Evolutionary conservation across 305 asterid species (phyloP), one percentile per base, ranked within the genome.

Genomic region (Withania somnifera): DNA sequence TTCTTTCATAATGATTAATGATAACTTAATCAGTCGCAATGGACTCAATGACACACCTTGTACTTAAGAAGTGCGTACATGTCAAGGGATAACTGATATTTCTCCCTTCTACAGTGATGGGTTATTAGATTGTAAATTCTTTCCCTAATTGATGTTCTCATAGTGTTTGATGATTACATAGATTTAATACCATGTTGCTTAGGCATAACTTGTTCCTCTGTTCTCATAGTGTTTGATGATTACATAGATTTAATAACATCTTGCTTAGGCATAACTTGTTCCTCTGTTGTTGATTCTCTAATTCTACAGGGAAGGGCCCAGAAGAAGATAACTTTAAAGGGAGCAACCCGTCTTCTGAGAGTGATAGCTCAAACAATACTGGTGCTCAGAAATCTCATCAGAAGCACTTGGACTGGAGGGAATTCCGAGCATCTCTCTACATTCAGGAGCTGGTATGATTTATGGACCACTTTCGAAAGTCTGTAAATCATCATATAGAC

Each of bases 361-460:
- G 82, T 75, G 87, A 91, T 78, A 86, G 85, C 85, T 85, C 92
- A 38, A 88, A 89, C 32, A 89, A 91, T 71, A 53, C 84, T 79
- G 85, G 87, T 83, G 82, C 93, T 15, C 91, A 84, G 80, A 90
- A 88, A 79, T 58, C 92, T 68, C 87, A 87, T 50, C 88, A 26
- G 64, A 92, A 94, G 89, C 95, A 95, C 53, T 87, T 91, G 85
- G 93, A 96, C 86, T 96, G 99, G 98, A 94, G 99, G 91, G 98
- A 96, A 83, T 96, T 96, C 81, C 89, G 99, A 87, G 97, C 99
- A 26, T 81, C 84, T 81, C 99, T 94, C 83, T 95, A 92, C 90
- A 77, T 84, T 84, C 91, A 87, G 87, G 99, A 94, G 87, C 97
- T 89, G 98, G 98, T 96, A 89, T 17, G 81, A 22, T 54, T 86